phyloP scores from a whole-genome alignment of 2,329 filamentous ascomycete genomes.

The Beauveria sp. region DNA sequence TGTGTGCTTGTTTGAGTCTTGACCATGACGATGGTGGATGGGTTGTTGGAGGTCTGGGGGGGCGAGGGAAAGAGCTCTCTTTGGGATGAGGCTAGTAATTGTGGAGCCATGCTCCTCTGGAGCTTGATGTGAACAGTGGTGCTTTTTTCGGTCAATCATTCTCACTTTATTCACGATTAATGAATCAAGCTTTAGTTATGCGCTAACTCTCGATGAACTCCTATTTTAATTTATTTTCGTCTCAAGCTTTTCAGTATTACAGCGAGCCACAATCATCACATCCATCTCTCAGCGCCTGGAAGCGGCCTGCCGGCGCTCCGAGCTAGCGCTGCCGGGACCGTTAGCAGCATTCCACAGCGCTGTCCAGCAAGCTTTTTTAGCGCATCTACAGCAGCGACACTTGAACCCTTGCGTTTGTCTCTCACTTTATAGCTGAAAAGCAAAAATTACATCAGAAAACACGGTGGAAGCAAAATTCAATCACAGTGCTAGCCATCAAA shows the following conservation, averaged over 20 bases:
- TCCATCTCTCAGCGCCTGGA: not conserved
- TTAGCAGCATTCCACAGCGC: not conserved
- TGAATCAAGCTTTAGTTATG: too few species aligned
- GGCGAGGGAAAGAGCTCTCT: not conserved
- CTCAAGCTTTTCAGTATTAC: too few species aligned
- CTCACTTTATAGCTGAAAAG: too few species aligned
- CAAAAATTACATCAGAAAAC: too few species aligned
- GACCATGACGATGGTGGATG: slow-evolving; percentile 6
- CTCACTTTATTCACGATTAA: too few species aligned
- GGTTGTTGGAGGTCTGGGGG: not conserved
- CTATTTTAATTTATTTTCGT: too few species aligned
- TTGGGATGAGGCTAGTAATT: slow-evolving; percentile 6
- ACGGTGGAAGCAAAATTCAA: too few species aligned
- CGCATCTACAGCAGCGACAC: not conserved
- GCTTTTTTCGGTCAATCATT: not conserved
- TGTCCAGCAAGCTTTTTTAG: not conserved
- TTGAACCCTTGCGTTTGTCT: not conserved
- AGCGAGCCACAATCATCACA: too few species aligned
- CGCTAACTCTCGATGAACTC: too few species aligned
- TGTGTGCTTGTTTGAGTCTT: not conserved
- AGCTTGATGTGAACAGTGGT: not conserved
- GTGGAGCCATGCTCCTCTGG: not conserved
- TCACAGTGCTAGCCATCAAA: too few species aligned
- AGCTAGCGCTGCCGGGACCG: not conserved
- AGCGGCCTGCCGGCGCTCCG: not conserved